Base-by-base conservation (phyloP, 2,329 filamentous ascomycete species). In the Aquanectria penicillioides region DNA sequence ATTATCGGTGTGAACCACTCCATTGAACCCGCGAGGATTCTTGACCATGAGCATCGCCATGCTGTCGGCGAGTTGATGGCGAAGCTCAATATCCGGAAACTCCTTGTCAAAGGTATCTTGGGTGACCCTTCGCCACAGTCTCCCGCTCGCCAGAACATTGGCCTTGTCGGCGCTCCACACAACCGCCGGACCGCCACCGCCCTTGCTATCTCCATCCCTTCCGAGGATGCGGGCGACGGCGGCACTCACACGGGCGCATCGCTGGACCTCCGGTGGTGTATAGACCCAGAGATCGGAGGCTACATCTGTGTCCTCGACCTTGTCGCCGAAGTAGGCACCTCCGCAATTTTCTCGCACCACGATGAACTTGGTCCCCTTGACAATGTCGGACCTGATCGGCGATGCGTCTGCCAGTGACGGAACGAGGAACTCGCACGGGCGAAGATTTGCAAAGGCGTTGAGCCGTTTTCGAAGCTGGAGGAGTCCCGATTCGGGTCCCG, bases 91-190 rank as follows among this genome's bases (percentile, higher is more conserved):
- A 31, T 81, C 74, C 0, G 78, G 74, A 28, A 81, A 80, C 53
- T 81, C 79, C 10, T 67, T 71, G 20, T 73, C 71, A 37, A 81
- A 79, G 3, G 77, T 63, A 5, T 80, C 71, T 11, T 73, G 69
- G 0, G 78, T 79, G 4, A 78, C 77, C 11, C 75, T 70, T 4
- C 82, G 69, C 82, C 82, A 84, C 4, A 84, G 76, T 3, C 82
- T 72, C 4, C 78, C 77, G 41, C 75, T 82, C 1, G 82, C 82
- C 8, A 85, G 75, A 9, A 84, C 81, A 58, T 84, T 84, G 36
- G 81, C 81, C 69, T 85, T 84, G 69, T 85, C 82, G 1, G 75
- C 76, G 56, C 77, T 81, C 74, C 77, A 81, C 2, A 83, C 81
- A 2, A 75, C 68, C 1, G 76, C 72, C 11, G 79, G 76, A 8